phyloP scores from a whole-genome alignment of 2,329 filamentous ascomycete genomes.

The Aspergillus clavatus region DNA sequence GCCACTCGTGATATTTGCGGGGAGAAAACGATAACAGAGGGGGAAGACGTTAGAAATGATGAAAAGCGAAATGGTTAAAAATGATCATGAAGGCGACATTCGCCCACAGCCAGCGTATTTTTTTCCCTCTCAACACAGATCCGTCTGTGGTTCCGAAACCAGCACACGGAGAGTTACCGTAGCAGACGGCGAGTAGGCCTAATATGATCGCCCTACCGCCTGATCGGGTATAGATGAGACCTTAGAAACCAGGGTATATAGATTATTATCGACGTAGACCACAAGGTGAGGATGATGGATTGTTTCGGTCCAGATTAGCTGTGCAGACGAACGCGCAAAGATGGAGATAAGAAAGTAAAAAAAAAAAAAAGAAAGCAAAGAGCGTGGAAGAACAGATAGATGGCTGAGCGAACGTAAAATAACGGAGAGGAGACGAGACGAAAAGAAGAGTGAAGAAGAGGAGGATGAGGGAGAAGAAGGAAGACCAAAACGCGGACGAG shows the following conservation, averaged over 20 bases:
- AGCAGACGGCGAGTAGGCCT: no score
- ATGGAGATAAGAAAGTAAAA: conserved; percentile 15
- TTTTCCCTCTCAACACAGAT: conserved; percentile 10
- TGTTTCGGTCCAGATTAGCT: conserved; percentile 22
- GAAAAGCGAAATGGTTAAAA: conserved; percentile 30
- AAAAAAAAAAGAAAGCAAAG: conserved; percentile 24
- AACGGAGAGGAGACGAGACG: conserved; percentile 10
- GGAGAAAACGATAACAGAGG: conserved; percentile 28
- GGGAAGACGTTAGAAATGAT: conserved; percentile 43
- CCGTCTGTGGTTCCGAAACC: background rate
- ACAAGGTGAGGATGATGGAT: conserved; percentile 6
- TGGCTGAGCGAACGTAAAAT: conserved; percentile 8
- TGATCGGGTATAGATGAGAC: conserved; percentile 6
- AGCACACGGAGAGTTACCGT: background rate
- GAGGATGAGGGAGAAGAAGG: conserved; percentile 10
- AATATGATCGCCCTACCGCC: conserved; percentile 3
- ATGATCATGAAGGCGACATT: conserved; percentile 37
- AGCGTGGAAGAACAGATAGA: conserved; percentile 21
- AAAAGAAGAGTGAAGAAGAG: no score
- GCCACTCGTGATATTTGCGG: conserved; percentile 5
- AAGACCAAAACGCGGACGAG: conserved; percentile 12
- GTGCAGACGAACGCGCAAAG: conserved; percentile 33
- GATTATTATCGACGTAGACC: conserved; percentile 10
- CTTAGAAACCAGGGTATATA: conserved; percentile 4
- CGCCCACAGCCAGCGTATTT: conserved; percentile 30